A percentile compares a stretch with the other conserved stretches of the same genome.
Conservation (phyloP, 2,329 filamentous ascomycete species). For the Exophiala sideris region DNA sequence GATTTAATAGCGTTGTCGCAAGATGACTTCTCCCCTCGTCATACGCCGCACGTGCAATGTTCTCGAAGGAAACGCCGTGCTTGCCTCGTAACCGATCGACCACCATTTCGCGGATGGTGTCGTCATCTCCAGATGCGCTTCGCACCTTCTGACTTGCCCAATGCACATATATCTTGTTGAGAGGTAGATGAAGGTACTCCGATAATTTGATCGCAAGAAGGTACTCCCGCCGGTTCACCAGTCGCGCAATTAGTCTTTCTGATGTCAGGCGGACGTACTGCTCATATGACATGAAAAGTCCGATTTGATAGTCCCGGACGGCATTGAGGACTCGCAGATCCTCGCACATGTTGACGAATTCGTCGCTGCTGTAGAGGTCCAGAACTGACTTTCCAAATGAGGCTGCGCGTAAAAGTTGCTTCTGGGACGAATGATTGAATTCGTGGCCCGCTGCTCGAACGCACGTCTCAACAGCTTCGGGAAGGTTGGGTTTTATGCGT, state of each 20-base stretch:
- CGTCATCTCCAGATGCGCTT: constrained; percentile 78
- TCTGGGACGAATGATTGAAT: constrained; percentile 88
- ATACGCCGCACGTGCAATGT: constrained; percentile 87
- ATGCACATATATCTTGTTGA: constrained; percentile 89
- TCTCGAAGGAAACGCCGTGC: constrained; percentile 89
- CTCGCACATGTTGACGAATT: constrained; percentile 98
- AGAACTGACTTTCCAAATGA: constrained; percentile 97
- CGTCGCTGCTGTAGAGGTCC: constrained; percentile 95
- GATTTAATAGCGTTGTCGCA: constrained; percentile 85
- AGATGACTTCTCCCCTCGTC: constrained; percentile 88
- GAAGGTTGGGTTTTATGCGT: constrained; percentile 79
- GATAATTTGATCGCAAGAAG: constrained; percentile 84
- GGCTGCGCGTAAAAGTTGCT: constrained; percentile 89
- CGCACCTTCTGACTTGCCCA: constrained; percentile 96
- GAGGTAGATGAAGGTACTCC: constrained; percentile 78
- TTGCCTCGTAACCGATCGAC: constrained; percentile 84
- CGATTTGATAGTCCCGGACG: constrained; percentile 85
- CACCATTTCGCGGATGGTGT: constrained; percentile 78
- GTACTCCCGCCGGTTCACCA: constrained; percentile 88
- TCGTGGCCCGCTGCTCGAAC: constrained; percentile 92
- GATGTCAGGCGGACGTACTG: constrained; percentile 90
- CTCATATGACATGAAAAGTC: constrained; percentile 85
- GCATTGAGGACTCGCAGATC: constrained; percentile 89
- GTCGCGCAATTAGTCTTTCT: constrained; percentile 77
- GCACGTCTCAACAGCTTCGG: constrained; percentile 90